Percentiles rank a stretch among this genome's conserved stretches.
Evolutionary conservation across 495 filamentous ascomycete species (phyloP).

Genomic region (Penicillium tannophilum): DNA sequence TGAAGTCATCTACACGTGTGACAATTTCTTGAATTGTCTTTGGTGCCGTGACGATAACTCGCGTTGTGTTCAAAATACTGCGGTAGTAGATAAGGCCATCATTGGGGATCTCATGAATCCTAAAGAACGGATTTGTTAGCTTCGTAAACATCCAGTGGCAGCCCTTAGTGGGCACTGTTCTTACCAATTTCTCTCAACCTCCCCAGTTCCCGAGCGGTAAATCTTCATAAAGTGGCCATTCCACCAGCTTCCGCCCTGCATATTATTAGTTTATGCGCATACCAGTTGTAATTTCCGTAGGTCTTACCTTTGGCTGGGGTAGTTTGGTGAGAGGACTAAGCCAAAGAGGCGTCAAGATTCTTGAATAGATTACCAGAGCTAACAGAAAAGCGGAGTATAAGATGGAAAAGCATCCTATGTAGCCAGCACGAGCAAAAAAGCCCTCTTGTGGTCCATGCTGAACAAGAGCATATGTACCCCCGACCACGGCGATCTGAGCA

Average conservation of each 20-base stretch:
- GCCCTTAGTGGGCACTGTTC: background rate
- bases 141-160: background rate
- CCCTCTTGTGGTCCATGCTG: background rate
- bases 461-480: background rate
- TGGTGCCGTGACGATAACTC: background rate
- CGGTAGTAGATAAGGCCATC: background rate
- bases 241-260: background rate
- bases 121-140: background rate
- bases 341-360: background rate
- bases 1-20: background rate
- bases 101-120: background rate
- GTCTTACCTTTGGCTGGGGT: background rate
- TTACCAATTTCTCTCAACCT: slow-evolving; percentile 1
- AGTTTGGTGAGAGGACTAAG: background rate
- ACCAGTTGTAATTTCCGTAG: background rate
- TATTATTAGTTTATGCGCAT: background rate
- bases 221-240: background rate
- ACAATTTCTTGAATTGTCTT: background rate
- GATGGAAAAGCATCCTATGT: background rate
- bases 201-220: background rate
- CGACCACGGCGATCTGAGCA: background rate
- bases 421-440: background rate
- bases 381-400: background rate
- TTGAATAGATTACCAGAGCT: background rate
- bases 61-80: background rate